These are phyloP conservation scores for Chaetothyriales sp. DNA, from an alignment of 2,329 filamentous ascomycete genomes.

Conservation along the genomic window DNA sequence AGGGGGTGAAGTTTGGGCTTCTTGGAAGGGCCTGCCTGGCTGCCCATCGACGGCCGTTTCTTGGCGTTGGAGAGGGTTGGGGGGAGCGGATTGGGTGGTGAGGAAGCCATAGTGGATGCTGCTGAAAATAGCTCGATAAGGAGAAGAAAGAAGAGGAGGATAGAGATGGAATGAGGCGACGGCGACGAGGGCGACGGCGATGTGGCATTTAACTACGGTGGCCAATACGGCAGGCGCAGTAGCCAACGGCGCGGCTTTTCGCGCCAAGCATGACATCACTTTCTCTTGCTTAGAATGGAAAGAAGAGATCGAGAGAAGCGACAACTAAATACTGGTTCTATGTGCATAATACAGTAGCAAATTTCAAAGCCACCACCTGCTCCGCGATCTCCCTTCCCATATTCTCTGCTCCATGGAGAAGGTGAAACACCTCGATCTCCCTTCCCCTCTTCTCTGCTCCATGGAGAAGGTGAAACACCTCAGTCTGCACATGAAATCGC, in stretches of 20 bases:
- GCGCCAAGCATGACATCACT: not conserved
- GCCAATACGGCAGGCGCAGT: not conserved
- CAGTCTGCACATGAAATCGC: not conserved
- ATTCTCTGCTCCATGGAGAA: not conserved
- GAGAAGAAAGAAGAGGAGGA: not conserved
- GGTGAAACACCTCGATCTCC: not conserved
- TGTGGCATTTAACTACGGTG: not conserved
- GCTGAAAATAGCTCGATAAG: not conserved
- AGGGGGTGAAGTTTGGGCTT: constrained; percentile 29
- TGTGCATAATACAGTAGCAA: not conserved
- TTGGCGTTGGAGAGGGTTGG: constrained; percentile 21
- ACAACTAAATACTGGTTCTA: not conserved
- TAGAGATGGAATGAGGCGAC: not conserved
- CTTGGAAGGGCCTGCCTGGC: constrained; percentile 21
- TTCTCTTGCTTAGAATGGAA: not conserved
- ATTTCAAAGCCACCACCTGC: not conserved
- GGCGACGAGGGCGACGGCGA: not conserved
- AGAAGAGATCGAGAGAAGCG: not conserved
- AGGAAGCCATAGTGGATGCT: constrained; percentile 13
- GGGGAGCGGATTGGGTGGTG: constrained; percentile 15
- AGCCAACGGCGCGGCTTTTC: not conserved
- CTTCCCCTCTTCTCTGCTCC: no score
- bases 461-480: not conserved
- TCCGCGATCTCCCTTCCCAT: not conserved
- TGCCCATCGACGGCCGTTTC: constrained; percentile 31